Base-by-base conservation (phyloP, 2,329 filamentous ascomycete genomes). In the Ophiostoma montium region DNA sequence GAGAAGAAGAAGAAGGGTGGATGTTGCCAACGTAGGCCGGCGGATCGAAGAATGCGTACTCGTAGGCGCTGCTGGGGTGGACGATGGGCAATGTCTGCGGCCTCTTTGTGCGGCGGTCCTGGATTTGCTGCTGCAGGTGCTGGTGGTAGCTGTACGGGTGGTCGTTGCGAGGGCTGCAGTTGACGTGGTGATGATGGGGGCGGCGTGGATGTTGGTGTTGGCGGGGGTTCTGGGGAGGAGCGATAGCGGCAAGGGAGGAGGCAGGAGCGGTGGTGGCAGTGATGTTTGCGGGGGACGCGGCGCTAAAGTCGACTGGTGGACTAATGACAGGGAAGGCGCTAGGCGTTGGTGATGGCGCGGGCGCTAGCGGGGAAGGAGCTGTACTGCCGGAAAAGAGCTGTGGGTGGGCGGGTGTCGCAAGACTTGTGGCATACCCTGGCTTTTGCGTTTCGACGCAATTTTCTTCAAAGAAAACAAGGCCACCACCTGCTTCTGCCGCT, bases 71-170 rank as follows among this genome's bases (percentile, higher is more conserved):
- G 27, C 36, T n/a, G 23, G 42, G 35, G 6, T 49, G 42, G 47
- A 35, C 27, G 8, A 30, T 23, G 3, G 46, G 39, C 11, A 19
- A 23, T 8, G 46, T 36, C 16, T 46, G 50, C 18, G 50, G 19
- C 30, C 47, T 44, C 36, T 38, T 35, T 3, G 33, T 16, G 15
- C 42, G 47, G 18, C 45, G 50, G 35, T 45, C 45, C 35, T 48
- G 44, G 35, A 50, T 47, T 42, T 50, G 51, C 35, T 52, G 50
- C 7, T 47, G 45, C 10, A 52, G 50, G 35, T 56, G 52, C 15
- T 52, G 50, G 47, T 51, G 53, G 44, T 52, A 52, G 12, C 53
- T 53, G 35, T 52, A 54, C 49, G 35, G 47, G 35, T 54, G 44
- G 43, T 47, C 43, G 39, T 53, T 46, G 43, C 52, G 50, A 27